Conservation (phyloP, 345 rosid species). For the Citrus sp. region DNA sequence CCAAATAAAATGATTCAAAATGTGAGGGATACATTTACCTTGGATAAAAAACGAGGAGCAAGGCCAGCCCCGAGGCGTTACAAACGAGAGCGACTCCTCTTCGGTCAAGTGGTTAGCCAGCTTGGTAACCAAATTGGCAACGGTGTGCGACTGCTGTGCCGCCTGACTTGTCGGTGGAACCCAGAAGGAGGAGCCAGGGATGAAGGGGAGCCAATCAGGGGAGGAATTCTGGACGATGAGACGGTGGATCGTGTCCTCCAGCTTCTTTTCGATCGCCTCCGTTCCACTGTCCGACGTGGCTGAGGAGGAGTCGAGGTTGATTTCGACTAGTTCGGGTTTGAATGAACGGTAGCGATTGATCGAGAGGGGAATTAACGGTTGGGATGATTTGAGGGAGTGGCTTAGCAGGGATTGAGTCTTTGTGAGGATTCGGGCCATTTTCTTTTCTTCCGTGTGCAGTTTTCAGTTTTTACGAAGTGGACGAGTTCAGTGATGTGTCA, state of each 20-base stretch:
- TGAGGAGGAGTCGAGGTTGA: slow-evolving; percentile 8
- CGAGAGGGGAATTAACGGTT: background rate
- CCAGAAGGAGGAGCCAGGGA: slow-evolving; percentile 50
- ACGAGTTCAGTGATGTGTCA: background rate
- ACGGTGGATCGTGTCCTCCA: slow-evolving; percentile 37
- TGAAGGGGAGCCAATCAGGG: slow-evolving; percentile 50
- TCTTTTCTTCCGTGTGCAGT: background rate
- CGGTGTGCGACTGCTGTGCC: slow-evolving; percentile 8
- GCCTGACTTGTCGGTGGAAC: slow-evolving; percentile 31
- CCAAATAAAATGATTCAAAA: background rate
- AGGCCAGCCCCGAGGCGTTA: slow-evolving; percentile 43
- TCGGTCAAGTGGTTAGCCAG: slow-evolving; percentile 29
- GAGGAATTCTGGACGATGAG: slow-evolving; percentile 35
- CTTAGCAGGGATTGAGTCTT: background rate
- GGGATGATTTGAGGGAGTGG: background rate
- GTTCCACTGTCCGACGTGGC: background rate
- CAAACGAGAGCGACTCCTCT: slow-evolving; percentile 32
- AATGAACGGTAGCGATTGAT: slow-evolving; percentile 2
- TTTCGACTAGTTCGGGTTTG: slow-evolving; percentile 15
- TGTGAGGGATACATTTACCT: background rate
- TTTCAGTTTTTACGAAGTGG: background rate
- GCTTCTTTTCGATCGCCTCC: slow-evolving; percentile 13
- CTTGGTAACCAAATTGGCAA: slow-evolving; percentile 24
- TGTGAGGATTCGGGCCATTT: slow-evolving; percentile 1
- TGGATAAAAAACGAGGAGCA: slow-evolving; percentile 32